Evolutionary conservation across 1,284 basidiomycete genomes (phyloP), one percentile per base, ranked within the genome.

Genomic region (Clitocybe nebularis): DNA sequence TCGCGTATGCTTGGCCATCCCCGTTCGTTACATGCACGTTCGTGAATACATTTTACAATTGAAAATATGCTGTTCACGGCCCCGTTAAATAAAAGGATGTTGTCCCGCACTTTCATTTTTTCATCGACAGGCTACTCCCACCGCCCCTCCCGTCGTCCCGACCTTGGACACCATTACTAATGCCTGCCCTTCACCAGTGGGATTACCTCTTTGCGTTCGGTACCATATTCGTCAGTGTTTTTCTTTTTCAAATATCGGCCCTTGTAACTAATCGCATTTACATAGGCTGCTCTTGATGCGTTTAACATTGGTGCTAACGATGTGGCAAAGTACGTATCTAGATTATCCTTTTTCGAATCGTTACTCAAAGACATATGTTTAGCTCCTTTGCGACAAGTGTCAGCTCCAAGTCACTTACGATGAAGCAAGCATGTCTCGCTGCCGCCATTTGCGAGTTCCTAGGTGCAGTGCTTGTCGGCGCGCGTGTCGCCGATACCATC

Each of bases 121-220:
- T 14, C 22, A 43, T 36, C 13, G 41, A 32, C 35, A 42, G 41
- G 28, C 35, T 19, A 36, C 36, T 35, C 14, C 20, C 30, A 14
- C 28, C 23, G 11, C 23, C 39, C 25, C 44, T 22, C 23, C 13
- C n/a, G n/a, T n/a, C 36, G 43, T 45, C 38, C 44, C 36, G 39
- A 35, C 16, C 28, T 30, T 34, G 29, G 40, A 38, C 32, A 11
- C 16, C 22, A 28, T 30, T 14, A 24, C 14, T 32, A 3, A 50
- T 50, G 48, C 45, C 48, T 39, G 41, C 41, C 40, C 48, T 57
- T 30, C 58, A 59, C 36, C 55, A 60, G 48, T 60, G 55, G 54
- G 58, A 61, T 38, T 60, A 61, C 44, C 49, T 61, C 30, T 60
- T 61, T 41, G 58, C 57, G 36, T 59, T 60, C 32, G 58, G 57